A percentile compares a stretch with the other conserved stretches of the same genome.
These are phyloP conservation scores for Puccinia horiana DNA, from an alignment of 1,284 basidiomycete genomes.

Conservation along the genomic window DNA sequence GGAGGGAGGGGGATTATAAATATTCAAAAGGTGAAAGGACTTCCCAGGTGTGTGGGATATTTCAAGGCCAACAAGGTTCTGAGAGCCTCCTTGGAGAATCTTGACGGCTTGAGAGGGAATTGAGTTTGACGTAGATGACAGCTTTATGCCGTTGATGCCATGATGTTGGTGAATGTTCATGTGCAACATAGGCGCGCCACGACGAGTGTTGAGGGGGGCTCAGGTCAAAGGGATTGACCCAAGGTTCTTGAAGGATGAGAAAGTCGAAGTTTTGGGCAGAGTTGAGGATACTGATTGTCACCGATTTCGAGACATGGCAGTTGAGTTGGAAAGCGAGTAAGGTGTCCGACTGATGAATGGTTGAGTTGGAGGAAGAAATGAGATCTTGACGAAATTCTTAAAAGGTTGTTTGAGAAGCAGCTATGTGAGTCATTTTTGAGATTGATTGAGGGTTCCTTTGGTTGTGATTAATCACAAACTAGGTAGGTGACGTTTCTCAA, in stretches of 20 bases:
- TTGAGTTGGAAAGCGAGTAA: no score
- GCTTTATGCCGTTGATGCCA: background rate
- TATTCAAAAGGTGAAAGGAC: background rate
- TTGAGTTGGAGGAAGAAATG: no score
- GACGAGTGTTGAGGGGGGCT: background rate
- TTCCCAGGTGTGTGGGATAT: background rate
- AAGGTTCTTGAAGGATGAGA: no score
- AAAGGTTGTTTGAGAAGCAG: no score
- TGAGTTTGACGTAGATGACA: background rate
- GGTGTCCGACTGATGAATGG: no score
- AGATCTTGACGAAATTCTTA: no score
- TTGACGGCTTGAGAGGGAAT: background rate
- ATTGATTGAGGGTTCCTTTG: no score
- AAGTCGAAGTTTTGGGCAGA: background rate
- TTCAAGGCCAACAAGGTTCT: background rate
- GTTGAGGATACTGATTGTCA: background rate
- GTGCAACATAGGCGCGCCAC: background rate
- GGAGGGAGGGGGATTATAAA: conserved; percentile 15
- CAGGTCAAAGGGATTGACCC: background rate
- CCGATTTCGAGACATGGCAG: no score
- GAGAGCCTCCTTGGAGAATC: background rate
- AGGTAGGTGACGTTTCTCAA: background rate
- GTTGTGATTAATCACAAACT: no score
- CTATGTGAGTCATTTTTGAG: no score
- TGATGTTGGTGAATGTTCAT: background rate